Evolutionary conservation across 179 eudicot species (phyloP).

Genomic region (Camellia oleifera): DNA sequence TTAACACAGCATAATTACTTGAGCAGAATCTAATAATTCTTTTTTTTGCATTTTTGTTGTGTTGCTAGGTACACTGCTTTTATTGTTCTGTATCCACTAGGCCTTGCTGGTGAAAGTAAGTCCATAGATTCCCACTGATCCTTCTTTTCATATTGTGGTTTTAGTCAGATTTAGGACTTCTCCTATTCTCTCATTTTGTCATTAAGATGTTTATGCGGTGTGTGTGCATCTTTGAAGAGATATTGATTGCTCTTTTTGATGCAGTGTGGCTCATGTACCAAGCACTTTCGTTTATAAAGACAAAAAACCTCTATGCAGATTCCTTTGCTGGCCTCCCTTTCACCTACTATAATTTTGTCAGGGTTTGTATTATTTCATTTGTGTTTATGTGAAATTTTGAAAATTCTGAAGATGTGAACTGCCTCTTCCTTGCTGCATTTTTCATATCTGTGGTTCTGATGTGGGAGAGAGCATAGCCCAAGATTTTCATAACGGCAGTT

Average conservation of each 20-base stretch:
- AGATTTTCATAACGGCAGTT: background rate
- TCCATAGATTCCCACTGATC: constrained; percentile 9
- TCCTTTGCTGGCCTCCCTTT: constrained; percentile 54
- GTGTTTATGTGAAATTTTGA: background rate
- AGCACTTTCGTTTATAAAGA: constrained; percentile 68
- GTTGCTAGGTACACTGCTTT: constrained; percentile 76
- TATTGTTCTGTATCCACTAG: constrained; percentile 70
- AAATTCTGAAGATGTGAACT: background rate
- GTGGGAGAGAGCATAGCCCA: background rate
- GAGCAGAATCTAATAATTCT: background rate
- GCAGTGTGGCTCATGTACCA: constrained; percentile 96
- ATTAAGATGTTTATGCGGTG: background rate
- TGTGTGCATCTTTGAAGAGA: background rate
- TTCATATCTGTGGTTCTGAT: no score
- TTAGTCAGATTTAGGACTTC: background rate
- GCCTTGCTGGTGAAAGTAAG: constrained; percentile 84
- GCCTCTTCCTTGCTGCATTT: background rate
- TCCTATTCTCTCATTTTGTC: background rate
- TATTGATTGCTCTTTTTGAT: constrained; percentile 15
- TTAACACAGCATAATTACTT: background rate
- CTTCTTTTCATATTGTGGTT: constrained; percentile 6
- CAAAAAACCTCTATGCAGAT: constrained; percentile 57
- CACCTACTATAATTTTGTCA: constrained; percentile 60
- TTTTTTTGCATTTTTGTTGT: constrained; percentile 8
- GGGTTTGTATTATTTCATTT: constrained; percentile 33